Conservation (phyloP, 352 stramenopile species). For the Phytophthora nicotianae region DNA sequence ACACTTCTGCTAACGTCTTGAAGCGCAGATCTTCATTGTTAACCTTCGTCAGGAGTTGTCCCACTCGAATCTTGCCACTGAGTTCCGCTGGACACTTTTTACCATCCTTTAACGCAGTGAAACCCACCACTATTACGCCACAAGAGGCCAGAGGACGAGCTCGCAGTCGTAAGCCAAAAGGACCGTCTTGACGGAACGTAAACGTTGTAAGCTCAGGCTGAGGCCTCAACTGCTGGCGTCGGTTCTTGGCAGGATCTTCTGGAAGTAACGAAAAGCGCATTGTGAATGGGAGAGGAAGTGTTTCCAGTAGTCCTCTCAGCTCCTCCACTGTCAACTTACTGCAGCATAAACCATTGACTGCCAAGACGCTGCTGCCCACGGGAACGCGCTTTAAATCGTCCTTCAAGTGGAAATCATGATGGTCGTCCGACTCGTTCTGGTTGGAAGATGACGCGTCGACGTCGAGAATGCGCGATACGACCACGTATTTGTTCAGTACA, state of each 20-base stretch:
- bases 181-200: conserved; percentile 72
- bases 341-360: conserved; percentile 79
- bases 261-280: conserved; percentile 72
- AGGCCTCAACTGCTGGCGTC: conserved; percentile 52
- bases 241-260: conserved; percentile 63
- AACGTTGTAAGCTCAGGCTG: conserved; percentile 62
- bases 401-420: conserved; percentile 29
- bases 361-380: conserved; percentile 64
- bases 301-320: conserved; percentile 56
- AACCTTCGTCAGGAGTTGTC: conserved; percentile 63
- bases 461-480: conserved; percentile 62
- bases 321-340: conserved; percentile 78
- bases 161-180: conserved; percentile 78
- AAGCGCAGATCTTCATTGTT: conserved; percentile 78
- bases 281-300: conserved; percentile 55
- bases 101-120: conserved; percentile 53
- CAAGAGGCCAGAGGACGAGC: conserved; percentile 67
- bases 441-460: conserved; percentile 23
- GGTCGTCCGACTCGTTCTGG: conserved; percentile 15
- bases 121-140: conserved; percentile 81
- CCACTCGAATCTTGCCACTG: conserved; percentile 75
- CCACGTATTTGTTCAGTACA: conserved; percentile 74
- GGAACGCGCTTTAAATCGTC: conserved; percentile 53
- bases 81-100: conserved; percentile 67
- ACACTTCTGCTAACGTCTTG: conserved; percentile 65